Evolutionary conservation across 768 basidiomycete species (phyloP).

Genomic region (Hericium erinaceus): DNA sequence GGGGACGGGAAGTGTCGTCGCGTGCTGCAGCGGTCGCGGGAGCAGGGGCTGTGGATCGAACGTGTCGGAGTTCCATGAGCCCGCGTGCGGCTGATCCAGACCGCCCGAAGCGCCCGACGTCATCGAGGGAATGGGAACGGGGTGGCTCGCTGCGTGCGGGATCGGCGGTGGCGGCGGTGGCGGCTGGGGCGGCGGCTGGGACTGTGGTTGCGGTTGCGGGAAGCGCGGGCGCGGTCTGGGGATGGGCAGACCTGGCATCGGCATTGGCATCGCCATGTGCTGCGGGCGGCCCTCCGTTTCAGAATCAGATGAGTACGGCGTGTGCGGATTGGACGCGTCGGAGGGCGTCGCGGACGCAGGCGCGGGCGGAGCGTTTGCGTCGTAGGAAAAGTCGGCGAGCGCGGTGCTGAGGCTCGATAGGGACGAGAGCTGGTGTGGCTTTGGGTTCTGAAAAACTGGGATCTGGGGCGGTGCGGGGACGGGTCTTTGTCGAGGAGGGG

Average conservation of each 20-base stretch:
- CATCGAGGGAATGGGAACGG: too few relatives aligned
- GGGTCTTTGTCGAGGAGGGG: not conserved
- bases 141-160: too few relatives aligned
- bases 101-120: too few relatives aligned
- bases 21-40: too few relatives aligned
- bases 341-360: not conserved
- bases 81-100: too few relatives aligned
- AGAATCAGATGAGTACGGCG: not conserved
- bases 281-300: not conserved
- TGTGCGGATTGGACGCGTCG: not conserved
- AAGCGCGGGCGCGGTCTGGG: not conserved
- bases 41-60: too few relatives aligned
- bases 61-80: too few relatives aligned
- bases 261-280: not conserved
- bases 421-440: not conserved
- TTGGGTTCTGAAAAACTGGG: not conserved
- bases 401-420: not conserved
- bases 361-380: not conserved
- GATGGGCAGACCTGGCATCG: not conserved
- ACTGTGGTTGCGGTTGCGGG: not conserved
- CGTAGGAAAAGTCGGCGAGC: not conserved
- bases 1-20: too few relatives aligned
- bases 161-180: too few relatives aligned
- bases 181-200: not conserved
- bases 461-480: not conserved